Base-by-base conservation (phyloP, 1,284 basidiomycete genomes). In the Kalmanozyma brasiliensis region DNA sequence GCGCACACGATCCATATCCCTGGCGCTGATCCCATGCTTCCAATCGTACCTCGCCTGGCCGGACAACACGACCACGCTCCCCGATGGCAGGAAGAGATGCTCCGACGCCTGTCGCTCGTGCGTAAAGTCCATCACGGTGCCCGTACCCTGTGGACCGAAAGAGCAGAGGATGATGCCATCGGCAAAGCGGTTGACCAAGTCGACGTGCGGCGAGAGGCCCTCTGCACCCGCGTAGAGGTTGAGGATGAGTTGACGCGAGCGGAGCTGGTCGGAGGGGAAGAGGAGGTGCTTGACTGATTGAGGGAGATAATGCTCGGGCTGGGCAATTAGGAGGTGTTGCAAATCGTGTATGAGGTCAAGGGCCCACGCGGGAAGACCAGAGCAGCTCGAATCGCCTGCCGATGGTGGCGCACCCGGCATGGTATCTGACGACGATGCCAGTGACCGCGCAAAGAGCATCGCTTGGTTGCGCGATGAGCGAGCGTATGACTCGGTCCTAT, bases 171-270 rank as follows among this genome's bases (percentile, higher is more conserved):
- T 19, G 37, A 78, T 76, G 19, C 77, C 74, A 16, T 80, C 79
- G 17, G 80, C 83, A 45, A 85, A 86, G 11, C 84, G 78, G 19
- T 78, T 49, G 4, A 82, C 80, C 2, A 86, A 80, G 58, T 86
- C 85, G 22, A 85, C 63, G 52, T 86, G 85, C 1, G 83, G 71
- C 0, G 81, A 56, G 42, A 86, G 84, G 3, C 85, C 85, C 49
- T 82, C 51, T 19, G 83, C 83, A 0, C 84, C 82, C 0, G 62
- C 64, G 59, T 86, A 86, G 17, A 84, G 78, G 72, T 86, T 86
- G 49, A 85, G 69, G 44, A 86, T 86, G 19, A 82, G 26, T 34
- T 77, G 78, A 0, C 80, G 82, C 29, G 84, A 84, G 16, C 58
- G 49, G 9, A 36, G 26, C 26, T 52, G 41, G 16, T 42, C 8